Base-by-base conservation (phyloP, 164 flowering plant species). In the Vitis rotundifolia region DNA sequence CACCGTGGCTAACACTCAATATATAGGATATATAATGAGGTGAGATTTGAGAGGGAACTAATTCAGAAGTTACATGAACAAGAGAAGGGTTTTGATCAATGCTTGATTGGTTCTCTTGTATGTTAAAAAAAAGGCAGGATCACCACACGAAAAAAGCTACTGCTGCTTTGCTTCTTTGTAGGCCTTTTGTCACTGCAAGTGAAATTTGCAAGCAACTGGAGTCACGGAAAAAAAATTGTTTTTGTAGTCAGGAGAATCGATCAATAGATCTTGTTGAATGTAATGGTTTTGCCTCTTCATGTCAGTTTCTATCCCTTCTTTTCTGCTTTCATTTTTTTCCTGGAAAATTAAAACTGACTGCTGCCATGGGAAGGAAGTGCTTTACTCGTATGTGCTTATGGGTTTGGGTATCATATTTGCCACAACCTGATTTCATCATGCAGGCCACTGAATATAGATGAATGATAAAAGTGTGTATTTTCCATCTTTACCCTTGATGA, bases 1-100 rank as follows among this genome's bases (percentile, higher is more conserved):
- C 44, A 37, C 7, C 7, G 13, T 29, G 73, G 74, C 68, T 63
- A 63, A 67, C 72, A 61, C 63, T 64, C 51, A 54, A 19, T 18
- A 64, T 19, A 19, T 16, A 52, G 68, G 58, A 56, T 26, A 60
- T 44, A 65, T 9, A 16, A 26, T 31, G 60, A 54, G 47, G 29
- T 53, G 49, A 37, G 44, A 37, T 37, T 31, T 37, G 44, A n/a
- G 56, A 2, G 56, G 59, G 58, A 13, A 26, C 16, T 26, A 15
- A 26, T 49, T 61, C 19, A 61, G 18, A 37, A 14, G 16, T 14
- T 8, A 14, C 37, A 61, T 53, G 56, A 22, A 22, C 57, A 10
- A 11, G 22, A 50, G 56, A 50, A 64, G 57, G 57, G 44, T n/a
- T 22, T 51, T 50, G 55, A 51, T 50, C 15, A 9, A 51, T 51